Conservation (phyloP, 768 basidiomycete genomes). For the Suillus subaureus region DNA sequence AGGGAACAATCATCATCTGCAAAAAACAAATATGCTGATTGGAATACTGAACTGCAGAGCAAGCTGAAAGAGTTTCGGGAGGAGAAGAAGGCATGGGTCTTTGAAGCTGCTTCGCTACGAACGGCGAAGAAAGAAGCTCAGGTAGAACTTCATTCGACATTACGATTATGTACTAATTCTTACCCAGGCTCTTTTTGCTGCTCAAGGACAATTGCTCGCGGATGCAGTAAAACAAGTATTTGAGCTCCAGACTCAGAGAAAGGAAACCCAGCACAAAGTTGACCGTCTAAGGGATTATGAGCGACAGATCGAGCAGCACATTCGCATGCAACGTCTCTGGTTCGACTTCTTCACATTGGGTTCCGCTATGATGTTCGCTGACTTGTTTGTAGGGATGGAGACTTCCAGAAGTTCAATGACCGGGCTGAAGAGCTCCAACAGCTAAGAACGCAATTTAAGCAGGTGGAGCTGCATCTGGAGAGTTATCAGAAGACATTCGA, state of each 20-base stretch:
- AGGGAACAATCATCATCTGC: constrained; percentile 71
- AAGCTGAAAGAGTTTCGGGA: constrained; percentile 75
- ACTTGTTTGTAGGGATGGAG: constrained; percentile 58
- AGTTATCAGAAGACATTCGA: constrained; percentile 55
- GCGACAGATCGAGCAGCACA: constrained; percentile 79
- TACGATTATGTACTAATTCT: constrained; percentile 6
- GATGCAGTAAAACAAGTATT: constrained; percentile 74
- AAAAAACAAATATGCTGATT: constrained; percentile 80
- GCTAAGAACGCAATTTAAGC: constrained; percentile 59
- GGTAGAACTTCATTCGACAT: constrained; percentile 36
- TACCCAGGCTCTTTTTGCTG: constrained; percentile 61
- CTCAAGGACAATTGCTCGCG: constrained; percentile 67
- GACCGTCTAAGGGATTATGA: constrained; percentile 84
- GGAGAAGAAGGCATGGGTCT: constrained; percentile 77
- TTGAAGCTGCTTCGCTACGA: constrained; percentile 68
- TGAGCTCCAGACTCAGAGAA: constrained; percentile 70
- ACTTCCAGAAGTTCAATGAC: constrained; percentile 70
- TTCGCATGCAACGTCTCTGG: constrained; percentile 80
- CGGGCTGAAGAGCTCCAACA: constrained; percentile 58
- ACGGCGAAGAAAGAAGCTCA: constrained; percentile 71
- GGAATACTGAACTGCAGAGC: constrained; percentile 80
- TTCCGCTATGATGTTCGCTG: constrained; percentile 13
- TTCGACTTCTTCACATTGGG: constrained; percentile 30
- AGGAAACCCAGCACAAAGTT: constrained; percentile 81
- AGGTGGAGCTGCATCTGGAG: constrained; percentile 66